These are phyloP conservation scores for Elongisporangium undulatum DNA, from an alignment of 352 stramenopile genomes.

Conservation along the genomic window DNA sequence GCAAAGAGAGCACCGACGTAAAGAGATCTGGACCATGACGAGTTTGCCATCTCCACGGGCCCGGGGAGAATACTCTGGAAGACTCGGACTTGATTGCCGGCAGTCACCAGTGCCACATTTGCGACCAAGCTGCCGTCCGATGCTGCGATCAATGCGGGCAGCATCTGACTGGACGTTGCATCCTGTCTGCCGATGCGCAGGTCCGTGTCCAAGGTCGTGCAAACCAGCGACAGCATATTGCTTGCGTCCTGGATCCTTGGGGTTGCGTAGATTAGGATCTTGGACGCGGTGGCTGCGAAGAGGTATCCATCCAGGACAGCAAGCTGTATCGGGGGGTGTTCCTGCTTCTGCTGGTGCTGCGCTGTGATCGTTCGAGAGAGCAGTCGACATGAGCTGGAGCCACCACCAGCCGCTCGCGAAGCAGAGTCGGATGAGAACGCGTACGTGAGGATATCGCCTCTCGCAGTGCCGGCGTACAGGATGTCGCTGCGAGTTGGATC, in stretches of 20 bases:
- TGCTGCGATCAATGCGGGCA: background rate
- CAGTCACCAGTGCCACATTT: conserved; percentile 13
- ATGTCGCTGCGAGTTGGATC: conserved; percentile 29
- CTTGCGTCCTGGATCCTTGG: conserved; percentile 8
- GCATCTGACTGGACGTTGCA: conserved; percentile 9
- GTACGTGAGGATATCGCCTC: conserved; percentile 47
- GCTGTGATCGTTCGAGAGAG: conserved; percentile 1
- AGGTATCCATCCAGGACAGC: conserved; percentile 9
- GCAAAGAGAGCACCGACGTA: conserved; percentile 15
- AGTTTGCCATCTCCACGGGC: conserved; percentile 10
- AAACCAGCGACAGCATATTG: conserved; percentile 9
- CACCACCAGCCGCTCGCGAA: conserved; percentile 1
- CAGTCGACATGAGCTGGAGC: conserved; percentile 10
- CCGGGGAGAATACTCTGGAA: conserved; percentile 31
- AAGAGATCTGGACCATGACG: conserved; percentile 18
- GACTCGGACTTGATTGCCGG: conserved; percentile 8
- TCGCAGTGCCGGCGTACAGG: conserved; percentile 37
- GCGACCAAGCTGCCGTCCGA: conserved; percentile 23
- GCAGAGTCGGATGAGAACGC: background rate
- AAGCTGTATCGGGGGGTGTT: background rate
- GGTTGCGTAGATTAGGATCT: conserved; percentile 19
- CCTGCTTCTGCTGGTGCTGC: background rate
- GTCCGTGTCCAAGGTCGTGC: background rate
- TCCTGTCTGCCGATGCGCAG: background rate
- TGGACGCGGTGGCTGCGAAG: conserved; percentile 8